These are phyloP conservation scores for Nepenthes gracilis DNA, from an alignment of 148 eudicot genomes.

Conservation along the genomic window DNA sequence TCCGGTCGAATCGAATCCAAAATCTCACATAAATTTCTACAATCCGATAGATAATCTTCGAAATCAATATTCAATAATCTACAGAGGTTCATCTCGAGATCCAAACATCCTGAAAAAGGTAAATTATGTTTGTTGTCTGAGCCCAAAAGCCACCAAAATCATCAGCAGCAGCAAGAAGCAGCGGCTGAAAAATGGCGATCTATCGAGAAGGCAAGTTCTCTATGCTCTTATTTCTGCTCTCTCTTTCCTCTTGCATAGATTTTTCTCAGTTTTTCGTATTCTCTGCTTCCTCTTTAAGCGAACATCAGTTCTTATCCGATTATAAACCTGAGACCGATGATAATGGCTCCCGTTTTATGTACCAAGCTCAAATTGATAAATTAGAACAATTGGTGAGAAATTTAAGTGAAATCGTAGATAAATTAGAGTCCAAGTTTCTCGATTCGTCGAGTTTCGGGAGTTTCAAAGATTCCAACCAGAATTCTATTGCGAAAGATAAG, in stretches of 20 bases:
- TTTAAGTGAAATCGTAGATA: constrained; percentile 46
- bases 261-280: constrained; percentile 25
- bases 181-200: constrained; percentile 15
- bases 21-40: not conserved
- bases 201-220: constrained; percentile 45
- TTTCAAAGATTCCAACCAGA: constrained; percentile 8
- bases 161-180: constrained; percentile 7
- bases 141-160: not conserved
- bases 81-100: too few relatives aligned
- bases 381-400: constrained; percentile 60
- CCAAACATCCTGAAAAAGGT: not conserved
- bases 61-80: not conserved
- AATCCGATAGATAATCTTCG: constrained; percentile 5
- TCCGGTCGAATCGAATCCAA: not conserved
- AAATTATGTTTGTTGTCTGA: not conserved
- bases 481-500: constrained; percentile 5
- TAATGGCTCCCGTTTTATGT: constrained; percentile 14
- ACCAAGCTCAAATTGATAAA: constrained; percentile 57
- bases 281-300: constrained; percentile 8
- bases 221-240: constrained; percentile 17
- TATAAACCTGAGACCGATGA: not conserved
- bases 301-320: constrained; percentile 8
- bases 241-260: constrained; percentile 5
- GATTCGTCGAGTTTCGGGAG: constrained; percentile 6
- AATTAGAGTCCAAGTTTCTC: constrained; percentile 50